phyloP scores from a whole-genome alignment of 176 grass and related monocot genomes.

The Rhynchospora tenuis region DNA sequence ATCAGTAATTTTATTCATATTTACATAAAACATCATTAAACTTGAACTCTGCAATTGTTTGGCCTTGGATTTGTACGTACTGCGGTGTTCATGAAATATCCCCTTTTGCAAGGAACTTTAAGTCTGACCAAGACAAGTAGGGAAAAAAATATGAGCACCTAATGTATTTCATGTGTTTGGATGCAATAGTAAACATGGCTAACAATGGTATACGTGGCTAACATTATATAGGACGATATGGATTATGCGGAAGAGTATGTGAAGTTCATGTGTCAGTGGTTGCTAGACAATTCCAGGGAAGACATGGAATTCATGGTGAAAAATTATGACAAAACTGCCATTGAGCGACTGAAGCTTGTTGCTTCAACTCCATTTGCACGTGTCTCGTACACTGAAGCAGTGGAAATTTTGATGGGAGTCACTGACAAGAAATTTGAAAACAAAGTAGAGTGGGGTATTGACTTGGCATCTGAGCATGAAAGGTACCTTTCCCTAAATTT shows the following conservation, averaged over 20 bases:
- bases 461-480: constrained; percentile 96
- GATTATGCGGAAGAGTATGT: constrained; percentile 82
- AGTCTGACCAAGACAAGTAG: neutral
- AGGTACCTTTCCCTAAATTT: constrained; percentile 30
- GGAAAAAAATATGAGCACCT: neutral
- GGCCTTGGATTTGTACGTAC: neutral
- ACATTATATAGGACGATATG: constrained; percentile 70
- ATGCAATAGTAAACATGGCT: constrained; percentile 13
- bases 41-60: neutral
- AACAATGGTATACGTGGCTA: constrained; percentile 2
- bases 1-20: neutral
- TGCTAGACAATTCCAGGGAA: constrained; percentile 65
- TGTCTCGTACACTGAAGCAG: constrained; percentile 79
- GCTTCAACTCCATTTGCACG: constrained; percentile 59
- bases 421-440: constrained; percentile 78
- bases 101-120: neutral
- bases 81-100: neutral
- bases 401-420: constrained; percentile 62
- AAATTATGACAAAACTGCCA: constrained; percentile 66
- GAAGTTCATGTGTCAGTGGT: constrained; percentile 89
- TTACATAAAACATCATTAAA: neutral
- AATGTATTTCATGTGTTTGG: neutral
- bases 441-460: constrained; percentile 94
- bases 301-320: constrained; percentile 99
- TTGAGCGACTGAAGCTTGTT: constrained; percentile 81